phyloP scores from a whole-genome alignment of 176 grass and related monocot species.

The Panicum miliaceum region DNA sequence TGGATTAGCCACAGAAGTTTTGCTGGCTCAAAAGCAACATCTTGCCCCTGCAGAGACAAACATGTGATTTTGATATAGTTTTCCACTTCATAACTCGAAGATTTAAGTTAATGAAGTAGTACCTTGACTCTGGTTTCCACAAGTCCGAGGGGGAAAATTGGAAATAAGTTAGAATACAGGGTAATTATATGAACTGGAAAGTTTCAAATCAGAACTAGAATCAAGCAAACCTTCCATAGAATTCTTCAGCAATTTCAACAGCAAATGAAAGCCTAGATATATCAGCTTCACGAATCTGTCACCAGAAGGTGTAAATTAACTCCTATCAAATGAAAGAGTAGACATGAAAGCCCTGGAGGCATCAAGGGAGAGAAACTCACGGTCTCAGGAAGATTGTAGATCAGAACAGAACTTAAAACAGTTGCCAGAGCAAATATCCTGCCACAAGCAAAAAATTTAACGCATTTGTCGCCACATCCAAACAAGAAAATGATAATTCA shows the following conservation, averaged over 20 bases:
- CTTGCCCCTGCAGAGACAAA: slow-evolving; percentile 69
- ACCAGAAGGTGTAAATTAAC: slow-evolving; percentile 35
- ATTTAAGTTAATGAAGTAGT: slow-evolving; percentile 38
- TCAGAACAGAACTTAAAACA: slow-evolving; percentile 88
- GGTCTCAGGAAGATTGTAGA: slow-evolving; percentile 97
- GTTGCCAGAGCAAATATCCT: slow-evolving; percentile 97
- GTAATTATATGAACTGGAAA: slow-evolving; percentile 16
- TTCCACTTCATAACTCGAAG: neutral
- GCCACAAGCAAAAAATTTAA: neutral
- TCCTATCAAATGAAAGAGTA: slow-evolving; percentile 6
- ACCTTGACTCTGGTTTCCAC: slow-evolving; percentile 87
- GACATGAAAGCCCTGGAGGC: neutral
- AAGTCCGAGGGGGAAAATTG: slow-evolving; percentile 5
- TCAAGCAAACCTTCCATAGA: slow-evolving; percentile 81
- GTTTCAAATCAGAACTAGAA: slow-evolving; percentile 14
- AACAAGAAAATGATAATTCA: slow-evolving; percentile 20
- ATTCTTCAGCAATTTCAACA: slow-evolving; percentile 95
- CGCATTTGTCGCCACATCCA: neutral
- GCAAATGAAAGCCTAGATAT: slow-evolving; percentile 95
- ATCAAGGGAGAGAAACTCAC: slow-evolving; percentile 46
- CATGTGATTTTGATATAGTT: neutral
- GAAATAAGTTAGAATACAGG: slow-evolving; percentile 54
- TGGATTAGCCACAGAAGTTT: slow-evolving; percentile 98
- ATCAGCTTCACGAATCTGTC: slow-evolving; percentile 91
- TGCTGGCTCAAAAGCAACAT: slow-evolving; percentile 95